phyloP scores from a whole-genome alignment of 1,139 yeast genomes.

The Pichia terricola region DNA sequence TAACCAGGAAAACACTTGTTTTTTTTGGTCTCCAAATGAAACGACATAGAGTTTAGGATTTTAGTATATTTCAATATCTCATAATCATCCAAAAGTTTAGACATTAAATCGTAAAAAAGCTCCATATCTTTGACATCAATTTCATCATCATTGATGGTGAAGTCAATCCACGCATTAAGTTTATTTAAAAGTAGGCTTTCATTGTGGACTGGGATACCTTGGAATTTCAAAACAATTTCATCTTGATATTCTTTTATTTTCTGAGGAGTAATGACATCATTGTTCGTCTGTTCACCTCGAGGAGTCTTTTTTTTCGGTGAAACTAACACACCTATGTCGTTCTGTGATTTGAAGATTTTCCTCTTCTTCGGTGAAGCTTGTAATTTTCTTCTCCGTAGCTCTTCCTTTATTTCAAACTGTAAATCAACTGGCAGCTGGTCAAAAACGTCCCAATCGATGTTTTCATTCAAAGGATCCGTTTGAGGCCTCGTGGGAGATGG shows the following conservation, averaged over 20 bases:
- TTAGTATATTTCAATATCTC: conserved; percentile 9
- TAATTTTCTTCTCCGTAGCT: conserved; percentile 27
- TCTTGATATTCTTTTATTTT: conserved; percentile 2
- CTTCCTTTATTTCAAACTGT: conserved; percentile 38
- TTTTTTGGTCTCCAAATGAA: neutral
- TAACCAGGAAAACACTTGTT: conserved; percentile 6
- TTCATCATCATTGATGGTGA: conserved; percentile 14
- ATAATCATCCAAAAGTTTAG: conserved; percentile 10
- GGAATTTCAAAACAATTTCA: conserved; percentile 14
- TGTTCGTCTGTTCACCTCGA: neutral
- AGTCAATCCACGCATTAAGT: conserved; percentile 18
- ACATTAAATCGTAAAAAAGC: conserved; percentile 21
- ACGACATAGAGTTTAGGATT: neutral
- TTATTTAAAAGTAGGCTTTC: conserved; percentile 12
- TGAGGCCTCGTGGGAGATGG: neutral
- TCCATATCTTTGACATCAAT: conserved; percentile 19
- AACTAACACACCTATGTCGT: conserved; percentile 11
- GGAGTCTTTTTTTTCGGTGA: conserved; percentile 15
- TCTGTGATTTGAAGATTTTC: conserved; percentile 3
- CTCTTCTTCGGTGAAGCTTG: conserved; percentile 15
- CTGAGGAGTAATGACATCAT: conserved; percentile 1
- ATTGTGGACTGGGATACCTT: conserved; percentile 14
- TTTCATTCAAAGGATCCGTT: neutral
- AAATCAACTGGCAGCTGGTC: conserved; percentile 45
- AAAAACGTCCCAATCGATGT: conserved; percentile 47